Base-by-base conservation (phyloP, 192 early-diverging fungal species). In the Spizellomyces punctatus region DNA sequence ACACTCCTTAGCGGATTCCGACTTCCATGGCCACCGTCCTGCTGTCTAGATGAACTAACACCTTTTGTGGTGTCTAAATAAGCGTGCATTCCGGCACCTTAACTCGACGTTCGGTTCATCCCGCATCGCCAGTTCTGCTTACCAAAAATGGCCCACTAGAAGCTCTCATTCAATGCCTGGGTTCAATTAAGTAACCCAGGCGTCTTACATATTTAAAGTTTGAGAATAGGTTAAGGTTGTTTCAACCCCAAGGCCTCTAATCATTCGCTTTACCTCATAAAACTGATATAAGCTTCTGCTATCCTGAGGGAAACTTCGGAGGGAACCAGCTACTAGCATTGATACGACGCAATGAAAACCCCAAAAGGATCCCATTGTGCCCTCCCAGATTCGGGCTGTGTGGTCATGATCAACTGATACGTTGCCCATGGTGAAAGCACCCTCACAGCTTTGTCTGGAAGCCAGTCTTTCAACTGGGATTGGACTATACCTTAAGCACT, bases 131-230 rank as follows among this genome's bases (percentile, higher is more conserved):
- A 91, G 91, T 90, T 92, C 89, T 90, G 91, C 89, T 90, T 90
- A 90, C 89, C 88, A 91, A 92, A 91, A 91, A 91, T 88, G 89
- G 90, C 90, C 89, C 88, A 92, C 90, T 88, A 89, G 89, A 90
- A 87, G 87, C 88, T 90, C 84, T 88, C 84, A 91, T 91, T 88
- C 86, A 74, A 81, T 75, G 69, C 79, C 81, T 59, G 75, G 73
- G 82, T 85, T 89, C 85, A 91, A 76, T 88, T 73, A 91, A 91
- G 86, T 73, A 89, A 83, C 85, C 66, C 56, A 73, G 78, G 76
- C 86, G 80, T 89, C 87, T 90, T 90, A 90, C 88, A 90, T 83
- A 88, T 91, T 91, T 90, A 87, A 91, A 91, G 86, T 87, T 89
- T 89, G 87, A 90, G 88, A 90, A 89, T 90, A 90, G 86, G 88